Evolutionary conservation across 2,329 filamentous ascomycete genomes (phyloP).

Genomic region (Ilyonectria sp.): DNA sequence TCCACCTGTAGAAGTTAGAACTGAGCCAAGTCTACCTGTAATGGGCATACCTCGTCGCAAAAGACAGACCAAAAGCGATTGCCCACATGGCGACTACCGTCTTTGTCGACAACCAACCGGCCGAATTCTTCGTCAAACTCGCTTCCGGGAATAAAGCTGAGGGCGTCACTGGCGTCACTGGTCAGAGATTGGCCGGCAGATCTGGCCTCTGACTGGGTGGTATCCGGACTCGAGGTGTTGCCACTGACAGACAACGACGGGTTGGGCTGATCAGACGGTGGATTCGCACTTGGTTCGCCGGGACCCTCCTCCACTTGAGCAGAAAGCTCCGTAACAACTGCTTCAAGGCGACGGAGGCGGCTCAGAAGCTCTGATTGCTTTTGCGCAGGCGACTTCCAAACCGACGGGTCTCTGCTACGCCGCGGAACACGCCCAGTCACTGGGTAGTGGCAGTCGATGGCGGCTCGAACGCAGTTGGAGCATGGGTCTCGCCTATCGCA

Average conservation of each 20-base stretch:
- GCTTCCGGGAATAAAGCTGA: slow-evolving; percentile 26
- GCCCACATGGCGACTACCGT: slow-evolving; percentile 47
- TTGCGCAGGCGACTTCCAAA: slow-evolving; percentile 42
- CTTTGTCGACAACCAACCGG: slow-evolving; percentile 44
- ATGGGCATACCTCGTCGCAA: slow-evolving; percentile 45
- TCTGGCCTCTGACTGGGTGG: slow-evolving; percentile 22
- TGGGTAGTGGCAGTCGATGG: slow-evolving; percentile 51
- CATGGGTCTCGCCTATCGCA: slow-evolving; percentile 52
- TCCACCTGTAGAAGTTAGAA: slow-evolving; percentile 42
- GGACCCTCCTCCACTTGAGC: slow-evolving; percentile 49
- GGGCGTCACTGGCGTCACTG: slow-evolving; percentile 22
- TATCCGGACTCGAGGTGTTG: slow-evolving; percentile 14
- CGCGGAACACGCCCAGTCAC: slow-evolving; percentile 51
- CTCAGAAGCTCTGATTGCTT: slow-evolving; percentile 50
- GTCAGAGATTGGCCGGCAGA: slow-evolving; percentile 27
- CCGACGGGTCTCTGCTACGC: slow-evolving; percentile 39
- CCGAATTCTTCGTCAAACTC: slow-evolving; percentile 51
- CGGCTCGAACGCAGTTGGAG: slow-evolving; percentile 44
- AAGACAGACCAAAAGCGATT: slow-evolving; percentile 53
- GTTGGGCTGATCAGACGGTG: background rate
- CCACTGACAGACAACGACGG: background rate
- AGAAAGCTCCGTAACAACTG: slow-evolving; percentile 50
- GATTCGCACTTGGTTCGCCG: background rate
- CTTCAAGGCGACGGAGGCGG: slow-evolving; percentile 49
- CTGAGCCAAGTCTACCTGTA: background rate